Conservation (phyloP, 768 basidiomycete genomes). For the Kwoniella sp. region DNA sequence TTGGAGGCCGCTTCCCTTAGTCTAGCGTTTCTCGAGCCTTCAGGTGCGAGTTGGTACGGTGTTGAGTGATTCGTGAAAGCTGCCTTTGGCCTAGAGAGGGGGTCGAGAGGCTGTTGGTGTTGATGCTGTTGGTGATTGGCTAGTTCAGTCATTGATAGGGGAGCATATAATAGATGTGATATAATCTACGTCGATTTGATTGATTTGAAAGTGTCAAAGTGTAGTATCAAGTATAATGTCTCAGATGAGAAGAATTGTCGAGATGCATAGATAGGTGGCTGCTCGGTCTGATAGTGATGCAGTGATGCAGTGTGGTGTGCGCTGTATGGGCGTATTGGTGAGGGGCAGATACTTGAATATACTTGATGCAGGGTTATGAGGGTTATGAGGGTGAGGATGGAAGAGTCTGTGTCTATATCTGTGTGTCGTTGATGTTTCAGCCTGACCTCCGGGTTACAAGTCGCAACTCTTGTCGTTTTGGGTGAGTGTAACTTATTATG, state of each 20-base stretch:
- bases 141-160: not conserved
- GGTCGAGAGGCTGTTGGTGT: constrained; percentile 13
- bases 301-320: no score
- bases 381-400: not conserved
- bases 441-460: constrained; percentile 1
- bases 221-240: not conserved
- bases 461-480: no score
- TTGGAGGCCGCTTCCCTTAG: constrained; percentile 13
- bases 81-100: constrained; percentile 24
- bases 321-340: not conserved
- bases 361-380: not conserved
- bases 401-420: not conserved
- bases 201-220: not conserved
- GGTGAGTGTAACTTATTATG: no score
- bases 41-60: constrained; percentile 8
- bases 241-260: not conserved
- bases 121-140: not conserved
- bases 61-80: constrained; percentile 22
- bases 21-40: constrained; percentile 21
- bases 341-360: no score
- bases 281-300: not conserved
- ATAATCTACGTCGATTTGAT: not conserved
- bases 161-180: not conserved
- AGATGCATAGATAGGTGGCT: not conserved
- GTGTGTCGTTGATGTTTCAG: constrained; percentile 11